Evolutionary conservation across 2,329 filamentous ascomycete species (phyloP), one percentile per base, ranked within the genome.

Genomic region (Sporothrix humicola): DNA sequence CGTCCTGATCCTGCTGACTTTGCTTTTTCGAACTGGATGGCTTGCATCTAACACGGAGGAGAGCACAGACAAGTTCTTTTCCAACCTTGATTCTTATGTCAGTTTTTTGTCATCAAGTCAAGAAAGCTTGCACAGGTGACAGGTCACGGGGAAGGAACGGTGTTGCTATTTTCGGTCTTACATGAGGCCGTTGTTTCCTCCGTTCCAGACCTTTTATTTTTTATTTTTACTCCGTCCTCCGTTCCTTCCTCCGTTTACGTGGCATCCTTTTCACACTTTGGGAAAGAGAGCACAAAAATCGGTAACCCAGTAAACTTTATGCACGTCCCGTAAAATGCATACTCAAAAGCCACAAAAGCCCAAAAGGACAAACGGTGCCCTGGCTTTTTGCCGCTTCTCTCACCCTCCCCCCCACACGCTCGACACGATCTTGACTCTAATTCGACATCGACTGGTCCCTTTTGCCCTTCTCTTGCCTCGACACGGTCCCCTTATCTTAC

Each of bases 91-190:
- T 37, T 37, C 31, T 37, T 37, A 37, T 37, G 31, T 37, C 31
- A 37, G 31, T 37, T 37, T 37, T 37, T 37, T 37, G 31, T 37
- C 31, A 37, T 37, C 31, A 7, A 37, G 7, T 37, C 31, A 37
- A 6, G 7, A 37, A 2, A 37, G 52, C 48, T 7, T 7, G 15
- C n/a, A 15, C 58, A n/a, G 26, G 26, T 61, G 58, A 61, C 58
- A 61, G 8, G 59, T 65, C 59, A 65, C 59, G 59, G 9, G 59
- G 59, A 8, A 65, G 59, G 37, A 13, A n/a, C n/a, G 26, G 13
- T 59, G 56, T 31, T 59, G 56, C 56, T 59, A 4, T 59, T 37
- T 37, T 59, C 26, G 56, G 56, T 15, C 7, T 10, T 10, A 44
- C 6, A 65, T 46, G 31, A 9, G 6, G 31, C 31, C 31, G 8